A percentile compares a stretch with the other conserved stretches of the same genome.
Evolutionary conservation across 495 filamentous ascomycete genomes (phyloP).

Genomic region (Xeromyces bisporus): DNA sequence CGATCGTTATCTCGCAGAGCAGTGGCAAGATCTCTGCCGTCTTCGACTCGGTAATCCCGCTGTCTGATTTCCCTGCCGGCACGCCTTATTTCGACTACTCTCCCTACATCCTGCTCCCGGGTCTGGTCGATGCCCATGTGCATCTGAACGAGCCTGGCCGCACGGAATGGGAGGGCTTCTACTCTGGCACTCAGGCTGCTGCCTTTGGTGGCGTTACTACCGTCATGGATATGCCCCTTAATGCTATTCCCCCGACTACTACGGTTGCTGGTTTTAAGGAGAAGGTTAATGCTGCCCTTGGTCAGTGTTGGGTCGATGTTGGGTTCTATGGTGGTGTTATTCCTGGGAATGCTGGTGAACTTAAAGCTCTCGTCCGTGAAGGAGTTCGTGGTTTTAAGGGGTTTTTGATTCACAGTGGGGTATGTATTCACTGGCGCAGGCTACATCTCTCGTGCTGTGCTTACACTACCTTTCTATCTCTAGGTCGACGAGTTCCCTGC

Average conservation of each 20-base stretch:
- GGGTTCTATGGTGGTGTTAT: constrained; percentile 96
- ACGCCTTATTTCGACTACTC: constrained; percentile 70
- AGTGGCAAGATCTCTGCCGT: constrained; percentile 79
- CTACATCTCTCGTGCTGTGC: constrained; percentile 2
- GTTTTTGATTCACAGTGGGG: constrained; percentile 91
- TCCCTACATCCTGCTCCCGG: constrained; percentile 75
- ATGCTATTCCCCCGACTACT: constrained; percentile 92
- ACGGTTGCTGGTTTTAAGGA: constrained; percentile 66
- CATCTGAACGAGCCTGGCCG: constrained; percentile 95
- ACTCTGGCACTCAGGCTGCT: constrained; percentile 80
- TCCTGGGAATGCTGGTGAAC: constrained; percentile 68
- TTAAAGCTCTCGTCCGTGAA: constrained; percentile 63
- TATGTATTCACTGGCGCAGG: constrained; percentile 30
- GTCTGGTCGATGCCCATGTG: constrained; percentile 91
- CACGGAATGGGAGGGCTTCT: constrained; percentile 98
- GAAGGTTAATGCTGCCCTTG: constrained; percentile 70
- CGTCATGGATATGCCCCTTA: constrained; percentile 94
- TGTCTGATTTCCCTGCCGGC: constrained; percentile 50
- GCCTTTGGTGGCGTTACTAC: constrained; percentile 97
- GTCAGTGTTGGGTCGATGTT: constrained; percentile 96
- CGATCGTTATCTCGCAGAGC: constrained; percentile 56
- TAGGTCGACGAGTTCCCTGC: constrained; percentile 93
- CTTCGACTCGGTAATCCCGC: constrained; percentile 53
- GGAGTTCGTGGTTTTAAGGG: constrained; percentile 96
- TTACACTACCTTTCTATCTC: constrained; percentile 3